phyloP scores from a whole-genome alignment of 306 rosid genomes.

The Trichosanthes truncata region DNA sequence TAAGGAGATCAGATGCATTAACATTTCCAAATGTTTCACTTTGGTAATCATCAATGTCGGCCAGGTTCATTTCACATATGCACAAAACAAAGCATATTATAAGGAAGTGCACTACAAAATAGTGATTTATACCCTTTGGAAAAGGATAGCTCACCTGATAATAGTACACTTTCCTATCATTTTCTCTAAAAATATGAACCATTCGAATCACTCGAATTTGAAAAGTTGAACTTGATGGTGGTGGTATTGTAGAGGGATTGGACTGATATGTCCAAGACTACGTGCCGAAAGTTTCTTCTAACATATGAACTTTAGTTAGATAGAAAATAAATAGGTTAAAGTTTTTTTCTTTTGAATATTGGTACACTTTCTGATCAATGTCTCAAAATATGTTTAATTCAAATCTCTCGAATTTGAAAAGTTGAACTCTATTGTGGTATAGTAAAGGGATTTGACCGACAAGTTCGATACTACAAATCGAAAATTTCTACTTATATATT shows the following conservation, averaged over 20 bases:
- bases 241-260: not conserved
- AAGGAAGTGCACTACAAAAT: constrained; percentile 1
- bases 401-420: not conserved
- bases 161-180: not conserved
- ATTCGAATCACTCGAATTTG: not conserved
- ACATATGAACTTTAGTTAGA: not conserved
- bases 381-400: not conserved
- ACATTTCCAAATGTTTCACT: not conserved
- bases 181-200: not conserved
- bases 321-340: too few relatives aligned
- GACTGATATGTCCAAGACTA: not conserved
- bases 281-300: too few relatives aligned
- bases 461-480: too few relatives aligned
- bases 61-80: constrained; percentile 2
- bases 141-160: constrained; percentile 1
- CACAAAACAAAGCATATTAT: not conserved
- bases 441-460: too few relatives aligned
- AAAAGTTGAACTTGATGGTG: not conserved
- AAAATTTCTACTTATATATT: too few relatives aligned
- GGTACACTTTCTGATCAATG: not conserved
- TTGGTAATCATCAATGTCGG: constrained; percentile 4
- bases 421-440: not conserved
- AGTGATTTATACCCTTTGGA: constrained; percentile 8
- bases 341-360: not conserved
- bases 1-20: not conserved